Conservation (phyloP, 768 basidiomycete species). For the Suillus subalutaceus region DNA sequence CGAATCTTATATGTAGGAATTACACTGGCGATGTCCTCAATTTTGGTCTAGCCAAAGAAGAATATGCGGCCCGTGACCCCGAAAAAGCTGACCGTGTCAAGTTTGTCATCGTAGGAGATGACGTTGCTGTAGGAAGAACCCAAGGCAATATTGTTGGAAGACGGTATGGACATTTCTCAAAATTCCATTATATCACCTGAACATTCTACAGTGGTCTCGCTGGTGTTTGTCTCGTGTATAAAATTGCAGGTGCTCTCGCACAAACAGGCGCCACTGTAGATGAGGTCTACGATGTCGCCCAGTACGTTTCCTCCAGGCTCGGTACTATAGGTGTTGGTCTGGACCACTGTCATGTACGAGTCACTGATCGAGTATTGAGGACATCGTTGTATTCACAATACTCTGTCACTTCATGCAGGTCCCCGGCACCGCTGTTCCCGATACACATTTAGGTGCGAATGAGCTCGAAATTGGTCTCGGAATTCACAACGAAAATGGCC, state of each 20-base stretch:
- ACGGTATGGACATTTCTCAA: slow-evolving; percentile 43
- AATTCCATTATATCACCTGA: neutral
- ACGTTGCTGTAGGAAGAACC: slow-evolving; percentile 81
- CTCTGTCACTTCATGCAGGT: slow-evolving; percentile 48
- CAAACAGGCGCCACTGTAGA: slow-evolving; percentile 66
- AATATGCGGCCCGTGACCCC: slow-evolving; percentile 71
- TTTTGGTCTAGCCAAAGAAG: slow-evolving; percentile 88
- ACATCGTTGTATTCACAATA: neutral
- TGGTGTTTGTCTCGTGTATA: slow-evolving; percentile 84
- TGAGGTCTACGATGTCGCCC: slow-evolving; percentile 66
- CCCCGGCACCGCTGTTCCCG: slow-evolving; percentile 68
- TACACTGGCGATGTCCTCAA: slow-evolving; percentile 92
- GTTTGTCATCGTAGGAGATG: slow-evolving; percentile 87
- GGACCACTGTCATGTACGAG: slow-evolving; percentile 82
- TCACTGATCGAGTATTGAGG: neutral
- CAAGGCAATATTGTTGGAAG: slow-evolving; percentile 87
- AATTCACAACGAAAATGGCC: slow-evolving; percentile 89
- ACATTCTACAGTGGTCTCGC: slow-evolving; percentile 67
- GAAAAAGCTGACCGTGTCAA: slow-evolving; percentile 67
- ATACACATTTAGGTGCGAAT: slow-evolving; percentile 55
- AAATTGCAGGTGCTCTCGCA: slow-evolving; percentile 86
- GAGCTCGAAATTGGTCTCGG: slow-evolving; percentile 92
- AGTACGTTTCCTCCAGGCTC: slow-evolving; percentile 65
- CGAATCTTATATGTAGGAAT: slow-evolving; percentile 49
- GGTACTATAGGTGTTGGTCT: slow-evolving; percentile 87